These are phyloP conservation scores for Cryphonectria carpinicola DNA, from an alignment of 2,329 filamentous ascomycete genomes.

Conservation along the genomic window DNA sequence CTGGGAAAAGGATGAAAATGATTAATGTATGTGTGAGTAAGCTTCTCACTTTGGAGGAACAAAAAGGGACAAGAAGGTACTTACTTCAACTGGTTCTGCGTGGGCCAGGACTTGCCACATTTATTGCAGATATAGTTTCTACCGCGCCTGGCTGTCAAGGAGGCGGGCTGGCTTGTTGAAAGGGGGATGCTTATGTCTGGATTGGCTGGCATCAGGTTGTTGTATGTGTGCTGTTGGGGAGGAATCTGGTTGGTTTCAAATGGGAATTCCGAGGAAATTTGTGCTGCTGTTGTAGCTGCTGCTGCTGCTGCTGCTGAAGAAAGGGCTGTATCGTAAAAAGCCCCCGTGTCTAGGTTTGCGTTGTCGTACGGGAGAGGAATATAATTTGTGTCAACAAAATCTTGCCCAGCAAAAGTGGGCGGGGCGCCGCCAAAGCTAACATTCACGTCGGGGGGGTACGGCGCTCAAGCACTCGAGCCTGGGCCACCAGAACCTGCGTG, in stretches of 20 bases:
- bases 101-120: neutral
- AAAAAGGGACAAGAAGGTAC: neutral
- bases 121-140: neutral
- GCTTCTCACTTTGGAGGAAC: neutral
- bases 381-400: neutral
- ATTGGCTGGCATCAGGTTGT: neutral
- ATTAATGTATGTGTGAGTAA: neutral
- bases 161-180: neutral
- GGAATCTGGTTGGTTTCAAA: neutral
- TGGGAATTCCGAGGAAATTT: neutral
- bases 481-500: neutral
- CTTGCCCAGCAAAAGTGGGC: neutral
- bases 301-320: neutral
- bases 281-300: neutral
- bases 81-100: neutral
- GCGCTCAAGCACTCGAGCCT: neutral
- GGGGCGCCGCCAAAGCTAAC: neutral
- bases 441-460: neutral
- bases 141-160: neutral
- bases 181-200: neutral
- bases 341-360: neutral
- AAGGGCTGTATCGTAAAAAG: neutral
- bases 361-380: neutral
- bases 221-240: neutral
- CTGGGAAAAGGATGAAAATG: neutral